phyloP scores from a whole-genome alignment of 2,329 filamentous ascomycete genomes.

The Setomelanomma holmii region DNA sequence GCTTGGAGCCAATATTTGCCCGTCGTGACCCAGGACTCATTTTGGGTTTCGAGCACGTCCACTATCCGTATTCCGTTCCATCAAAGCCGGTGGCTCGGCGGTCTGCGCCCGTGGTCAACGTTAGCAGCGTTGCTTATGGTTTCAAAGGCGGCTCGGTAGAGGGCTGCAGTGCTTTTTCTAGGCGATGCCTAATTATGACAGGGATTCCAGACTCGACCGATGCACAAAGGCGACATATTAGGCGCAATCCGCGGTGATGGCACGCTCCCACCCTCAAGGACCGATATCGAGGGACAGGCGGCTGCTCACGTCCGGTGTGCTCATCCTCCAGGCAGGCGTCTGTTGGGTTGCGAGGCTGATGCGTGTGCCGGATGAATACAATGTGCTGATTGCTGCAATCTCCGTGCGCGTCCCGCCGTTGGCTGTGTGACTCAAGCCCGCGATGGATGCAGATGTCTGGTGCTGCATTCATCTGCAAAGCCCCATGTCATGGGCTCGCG shows the following conservation, averaged over 20 bases:
- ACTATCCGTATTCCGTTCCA: slow-evolving; percentile 18
- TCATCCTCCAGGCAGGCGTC: slow-evolving; percentile 12
- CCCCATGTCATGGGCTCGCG: slow-evolving; percentile 27
- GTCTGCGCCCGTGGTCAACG: slow-evolving; percentile 15
- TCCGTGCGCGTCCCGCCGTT: slow-evolving; percentile 40
- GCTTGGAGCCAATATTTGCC: slow-evolving; percentile 12
- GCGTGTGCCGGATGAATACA: slow-evolving; percentile 26
- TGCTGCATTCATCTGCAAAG: slow-evolving; percentile 32
- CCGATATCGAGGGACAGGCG: slow-evolving; percentile 20
- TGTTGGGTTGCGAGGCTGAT: slow-evolving; percentile 33
- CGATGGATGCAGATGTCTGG: slow-evolving; percentile 32
- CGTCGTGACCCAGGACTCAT: slow-evolving; percentile 22
- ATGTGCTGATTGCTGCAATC: slow-evolving; percentile 42
- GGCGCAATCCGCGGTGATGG: slow-evolving; percentile 35
- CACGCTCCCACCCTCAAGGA: slow-evolving; percentile 32
- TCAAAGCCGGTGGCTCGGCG: slow-evolving; percentile 24
- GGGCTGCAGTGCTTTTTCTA: slow-evolving; percentile 30
- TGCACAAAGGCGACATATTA: slow-evolving; percentile 17
- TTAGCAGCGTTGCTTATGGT: slow-evolving; percentile 37
- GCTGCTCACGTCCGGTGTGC: slow-evolving; percentile 26
- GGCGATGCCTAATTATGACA: slow-evolving; percentile 31
- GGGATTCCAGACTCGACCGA: slow-evolving; percentile 19
- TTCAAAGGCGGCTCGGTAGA: slow-evolving; percentile 38
- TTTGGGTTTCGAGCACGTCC: slow-evolving; percentile 19
- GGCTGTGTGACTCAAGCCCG: slow-evolving; percentile 32